A percentile compares a stretch with the other conserved stretches of the same genome.
These are phyloP conservation scores for Colletotrichum sansevieriae DNA, from an alignment of 2,329 filamentous ascomycete genomes.

Conservation along the genomic window DNA sequence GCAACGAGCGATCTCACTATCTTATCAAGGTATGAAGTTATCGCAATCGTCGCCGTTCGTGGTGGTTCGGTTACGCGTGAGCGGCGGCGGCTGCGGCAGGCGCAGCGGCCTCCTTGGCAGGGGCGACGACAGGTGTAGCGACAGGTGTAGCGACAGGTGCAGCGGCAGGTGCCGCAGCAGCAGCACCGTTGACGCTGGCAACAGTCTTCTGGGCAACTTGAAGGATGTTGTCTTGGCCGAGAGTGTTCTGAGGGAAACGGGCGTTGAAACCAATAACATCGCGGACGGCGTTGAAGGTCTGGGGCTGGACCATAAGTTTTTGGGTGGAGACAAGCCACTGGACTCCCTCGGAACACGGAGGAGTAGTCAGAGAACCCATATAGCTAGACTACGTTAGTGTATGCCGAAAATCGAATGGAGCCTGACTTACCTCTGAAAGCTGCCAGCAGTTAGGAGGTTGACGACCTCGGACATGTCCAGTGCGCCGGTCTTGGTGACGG, in stretches of 20 bases:
- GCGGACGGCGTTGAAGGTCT: slow-evolving; percentile 55
- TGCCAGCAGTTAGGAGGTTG: slow-evolving; percentile 51
- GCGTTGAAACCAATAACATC: slow-evolving; percentile 63
- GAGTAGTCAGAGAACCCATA: slow-evolving; percentile 62
- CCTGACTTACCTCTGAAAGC: slow-evolving; percentile 53
- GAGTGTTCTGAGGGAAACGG: slow-evolving; percentile 59
- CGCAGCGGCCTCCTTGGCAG: too few species aligned
- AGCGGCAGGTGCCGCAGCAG: slow-evolving; percentile 3
- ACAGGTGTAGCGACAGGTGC: slow-evolving; percentile 15
- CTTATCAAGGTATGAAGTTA: background rate
- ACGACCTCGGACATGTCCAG: slow-evolving; percentile 60
- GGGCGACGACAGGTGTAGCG: too few species aligned
- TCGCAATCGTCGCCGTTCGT: slow-evolving; percentile 1
- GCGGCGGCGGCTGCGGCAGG: background rate
- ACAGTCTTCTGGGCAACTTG: slow-evolving; percentile 39
- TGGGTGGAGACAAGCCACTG: slow-evolving; percentile 62
- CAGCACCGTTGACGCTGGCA: slow-evolving; percentile 25
- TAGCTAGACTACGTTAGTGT: slow-evolving; percentile 49
- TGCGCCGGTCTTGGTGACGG: slow-evolving; percentile 54
- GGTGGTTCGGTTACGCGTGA: slow-evolving; percentile 7
- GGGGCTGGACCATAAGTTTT: slow-evolving; percentile 53
- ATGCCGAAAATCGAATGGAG: too few species aligned
- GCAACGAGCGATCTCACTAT: background rate
- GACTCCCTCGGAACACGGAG: slow-evolving; percentile 62
- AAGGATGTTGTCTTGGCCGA: slow-evolving; percentile 55